phyloP scores from a whole-genome alignment of 306 rosid species.

The Begonia loranthoides region DNA sequence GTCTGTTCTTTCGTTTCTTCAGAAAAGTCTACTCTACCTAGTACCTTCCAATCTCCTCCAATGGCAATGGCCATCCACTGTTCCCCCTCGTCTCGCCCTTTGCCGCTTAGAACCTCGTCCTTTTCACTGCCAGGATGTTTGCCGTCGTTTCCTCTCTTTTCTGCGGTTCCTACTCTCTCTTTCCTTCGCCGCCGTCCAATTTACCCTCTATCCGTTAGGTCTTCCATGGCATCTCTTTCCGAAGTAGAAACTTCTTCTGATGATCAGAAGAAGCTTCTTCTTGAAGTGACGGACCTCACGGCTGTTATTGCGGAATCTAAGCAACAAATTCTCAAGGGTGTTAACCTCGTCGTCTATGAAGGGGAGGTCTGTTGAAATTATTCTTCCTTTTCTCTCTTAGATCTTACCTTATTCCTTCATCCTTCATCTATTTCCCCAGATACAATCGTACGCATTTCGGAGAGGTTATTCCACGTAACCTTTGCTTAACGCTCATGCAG shows the following conservation, averaged over 20 bases:
- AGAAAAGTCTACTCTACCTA: no score
- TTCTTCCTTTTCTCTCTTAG: not conserved
- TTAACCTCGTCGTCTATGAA: constrained; percentile 53
- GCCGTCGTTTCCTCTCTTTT: constrained; percentile 7
- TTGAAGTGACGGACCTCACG: constrained; percentile 59
- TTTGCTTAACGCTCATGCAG: constrained; percentile 11
- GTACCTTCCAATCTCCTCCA: not conserved
- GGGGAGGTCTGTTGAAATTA: constrained; percentile 38
- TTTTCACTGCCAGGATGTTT: constrained; percentile 1
- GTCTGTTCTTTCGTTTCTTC: no score
- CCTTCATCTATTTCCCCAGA: no score
- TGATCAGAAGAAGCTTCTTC: constrained; percentile 31
- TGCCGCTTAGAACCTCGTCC: constrained; percentile 5
- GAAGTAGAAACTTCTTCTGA: constrained; percentile 8
- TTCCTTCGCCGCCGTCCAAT: constrained; percentile 9
- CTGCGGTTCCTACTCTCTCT: constrained; percentile 10
- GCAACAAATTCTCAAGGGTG: constrained; percentile 61
- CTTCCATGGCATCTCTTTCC: constrained; percentile 19
- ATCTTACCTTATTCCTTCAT: no score
- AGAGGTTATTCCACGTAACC: no score
- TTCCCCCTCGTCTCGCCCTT: constrained; percentile 2
- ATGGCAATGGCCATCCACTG: constrained; percentile 9
- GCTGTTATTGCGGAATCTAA: constrained; percentile 60
- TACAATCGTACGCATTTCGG: no score
- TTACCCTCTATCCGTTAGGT: constrained; percentile 7